These are phyloP conservation scores for Luzula sylvatica DNA, from an alignment of 176 grass and related monocot species.

Conservation along the genomic window DNA sequence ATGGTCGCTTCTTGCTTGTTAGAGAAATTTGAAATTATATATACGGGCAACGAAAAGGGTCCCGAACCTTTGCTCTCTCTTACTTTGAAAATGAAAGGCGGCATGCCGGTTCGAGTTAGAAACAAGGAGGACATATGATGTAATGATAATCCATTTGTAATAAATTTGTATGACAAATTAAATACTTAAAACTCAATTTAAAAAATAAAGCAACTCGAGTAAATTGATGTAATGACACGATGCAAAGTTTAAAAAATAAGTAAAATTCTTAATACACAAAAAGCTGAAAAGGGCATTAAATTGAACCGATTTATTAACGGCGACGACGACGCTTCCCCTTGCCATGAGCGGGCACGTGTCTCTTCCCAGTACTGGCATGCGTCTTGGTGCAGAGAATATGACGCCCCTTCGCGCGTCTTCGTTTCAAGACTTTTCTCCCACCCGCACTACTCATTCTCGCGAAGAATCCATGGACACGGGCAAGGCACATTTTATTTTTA, in stretches of 20 bases:
- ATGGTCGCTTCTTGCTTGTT: background rate
- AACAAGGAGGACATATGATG: no score
- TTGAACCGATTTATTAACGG: no score
- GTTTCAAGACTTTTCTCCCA: conserved; percentile 56
- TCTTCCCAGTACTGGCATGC: conserved; percentile 48
- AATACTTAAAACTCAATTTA: no score
- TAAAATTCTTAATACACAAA: no score
- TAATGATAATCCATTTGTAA: no score
- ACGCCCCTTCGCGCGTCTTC: conserved; percentile 76
- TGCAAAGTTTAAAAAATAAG: no score
- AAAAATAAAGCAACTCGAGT: no score
- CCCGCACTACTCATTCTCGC: conserved; percentile 50
- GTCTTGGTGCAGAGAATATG: conserved; percentile 81
- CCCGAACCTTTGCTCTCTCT: background rate
- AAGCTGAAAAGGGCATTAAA: no score
- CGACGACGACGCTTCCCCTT: no score
- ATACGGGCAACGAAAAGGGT: background rate
- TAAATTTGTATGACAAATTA: no score
- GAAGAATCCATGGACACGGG: conserved; percentile 74
- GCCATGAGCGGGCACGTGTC: background rate
- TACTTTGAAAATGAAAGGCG: background rate
- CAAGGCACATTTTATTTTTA: conserved; percentile 89
- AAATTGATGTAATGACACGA: no score
- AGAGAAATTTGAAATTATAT: background rate
- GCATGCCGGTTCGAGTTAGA: background rate